Percentiles rank a stretch among this genome's conserved stretches.
Conservation (phyloP, 495 filamentous ascomycete genomes). For the Penicillium samsonianum region DNA sequence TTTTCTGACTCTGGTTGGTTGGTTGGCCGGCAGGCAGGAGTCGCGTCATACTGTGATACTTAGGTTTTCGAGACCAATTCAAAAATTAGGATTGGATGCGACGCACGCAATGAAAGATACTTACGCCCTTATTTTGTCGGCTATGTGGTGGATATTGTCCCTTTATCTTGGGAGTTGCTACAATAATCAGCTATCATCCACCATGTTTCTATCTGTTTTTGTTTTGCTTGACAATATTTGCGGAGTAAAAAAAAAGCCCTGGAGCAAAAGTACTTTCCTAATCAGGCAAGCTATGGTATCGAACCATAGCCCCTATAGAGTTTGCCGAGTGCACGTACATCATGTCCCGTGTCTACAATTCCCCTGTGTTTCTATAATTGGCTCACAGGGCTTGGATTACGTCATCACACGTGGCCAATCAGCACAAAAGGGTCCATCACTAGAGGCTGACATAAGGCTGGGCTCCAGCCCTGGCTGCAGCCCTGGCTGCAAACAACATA, state of each 20-base stretch:
- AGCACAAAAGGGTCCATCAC: background rate
- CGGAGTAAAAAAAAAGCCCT: background rate
- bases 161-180: background rate
- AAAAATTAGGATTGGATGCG: conserved; percentile 16
- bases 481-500: conserved; percentile 8
- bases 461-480: background rate
- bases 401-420: background rate
- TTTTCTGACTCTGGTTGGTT: conserved; percentile 24
- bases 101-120: conserved; percentile 23
- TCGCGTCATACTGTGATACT: conserved; percentile 19
- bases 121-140: conserved; percentile 9
- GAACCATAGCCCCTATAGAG: background rate
- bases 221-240: background rate
- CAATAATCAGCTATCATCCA: background rate
- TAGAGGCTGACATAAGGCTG: background rate
- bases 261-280: background rate
- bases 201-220: background rate
- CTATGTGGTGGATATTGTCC: background rate
- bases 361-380: conserved; percentile 14
- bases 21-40: conserved; percentile 17
- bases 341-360: conserved; percentile 2
- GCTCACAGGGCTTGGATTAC: conserved; percentile 1
- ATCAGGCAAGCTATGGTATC: background rate
- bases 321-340: conserved; percentile 2
- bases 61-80: conserved; percentile 11